Evolutionary conservation across 495 filamentous ascomycete genomes (phyloP), one percentile per base, ranked within the genome.

Genomic region (Umbilicaria muhlenbergii): DNA sequence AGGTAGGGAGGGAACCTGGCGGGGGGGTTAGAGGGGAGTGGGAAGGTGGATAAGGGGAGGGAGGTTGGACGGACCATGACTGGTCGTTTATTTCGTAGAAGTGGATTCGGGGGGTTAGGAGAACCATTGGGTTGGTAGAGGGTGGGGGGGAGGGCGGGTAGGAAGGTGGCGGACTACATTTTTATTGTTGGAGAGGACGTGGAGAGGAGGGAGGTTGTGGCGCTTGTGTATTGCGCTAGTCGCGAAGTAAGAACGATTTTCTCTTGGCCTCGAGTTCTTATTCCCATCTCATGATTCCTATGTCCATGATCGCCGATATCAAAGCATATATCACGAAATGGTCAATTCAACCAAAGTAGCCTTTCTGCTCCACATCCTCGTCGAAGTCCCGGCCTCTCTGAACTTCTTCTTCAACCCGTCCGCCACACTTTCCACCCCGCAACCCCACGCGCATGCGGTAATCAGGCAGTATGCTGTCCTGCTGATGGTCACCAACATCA

Each of bases 11-110:
- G 62, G 37, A 56, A 53, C 48, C 48, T 51, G 44, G 34, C 32
- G 5, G 14, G 19, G 31, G 38, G 14, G 5, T 13, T 28, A 32
- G 19, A n/a, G 3, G 38, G 16, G 11, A 21, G 18, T 46, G 33
- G 14, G 32, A 3, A 3, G 34, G 39, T 19, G 24, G 18, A 21
- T 21, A 21, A 14, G 28, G 28, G 28, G 32, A 34, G 6, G 31
- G 16, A 16, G 21, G 18, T 13, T 11, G 17, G 36, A 8, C 16
- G 21, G 47, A 57, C 62, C 62, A 65, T 7, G 43, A 34, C 32
- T 64, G 59, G 39, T 65, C 62, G 34, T 60, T 53, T 14, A 65
- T 56, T 42, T 65, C 62, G 18, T 55, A 53, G 33, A 62, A 45
- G 40, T 60, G 62, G 24, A 51, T 48, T 13, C 57, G 60, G 12